phyloP scores from a whole-genome alignment of 345 rosid species.

The Citrus unshiu region DNA sequence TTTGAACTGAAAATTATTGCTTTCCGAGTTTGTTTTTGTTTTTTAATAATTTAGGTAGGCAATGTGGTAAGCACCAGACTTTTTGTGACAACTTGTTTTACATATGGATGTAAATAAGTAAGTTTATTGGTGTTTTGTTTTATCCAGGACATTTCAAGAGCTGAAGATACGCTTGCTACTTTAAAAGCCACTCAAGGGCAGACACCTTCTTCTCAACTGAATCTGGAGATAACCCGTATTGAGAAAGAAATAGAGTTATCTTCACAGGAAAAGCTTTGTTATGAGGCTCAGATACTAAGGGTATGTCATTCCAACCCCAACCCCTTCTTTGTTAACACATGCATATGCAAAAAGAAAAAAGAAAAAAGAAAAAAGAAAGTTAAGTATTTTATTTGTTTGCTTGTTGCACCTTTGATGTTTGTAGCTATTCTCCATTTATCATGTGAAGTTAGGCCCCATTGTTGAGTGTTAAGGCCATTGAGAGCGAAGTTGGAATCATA shows the following conservation, averaged over 20 bases:
- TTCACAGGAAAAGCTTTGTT: constrained; percentile 92
- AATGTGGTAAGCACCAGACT: neutral
- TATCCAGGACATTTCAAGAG: constrained; percentile 77
- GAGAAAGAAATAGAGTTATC: constrained; percentile 75
- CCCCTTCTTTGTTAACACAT: neutral
- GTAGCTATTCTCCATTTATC: neutral
- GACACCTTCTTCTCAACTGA: constrained; percentile 61
- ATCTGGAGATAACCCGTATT: constrained; percentile 62
- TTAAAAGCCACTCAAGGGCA: constrained; percentile 70
- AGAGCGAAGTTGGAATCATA: neutral
- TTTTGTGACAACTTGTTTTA: neutral
- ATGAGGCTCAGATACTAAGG: constrained; percentile 92
- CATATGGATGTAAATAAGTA: neutral
- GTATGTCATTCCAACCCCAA: constrained; percentile 37
- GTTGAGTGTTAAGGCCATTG: neutral
- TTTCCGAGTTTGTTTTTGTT: neutral
- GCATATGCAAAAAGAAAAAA: neutral
- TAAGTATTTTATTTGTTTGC: neutral
- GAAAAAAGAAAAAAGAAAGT: too few relatives aligned
- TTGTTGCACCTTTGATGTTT: neutral
- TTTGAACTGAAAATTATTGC: neutral
- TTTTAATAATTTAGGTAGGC: neutral
- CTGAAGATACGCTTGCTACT: constrained; percentile 68
- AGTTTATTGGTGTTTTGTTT: neutral
- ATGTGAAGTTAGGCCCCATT: constrained; percentile 4